Evolutionary conservation across 331 rosid genomes (phyloP).

Genomic region (Saraca asoca): DNA sequence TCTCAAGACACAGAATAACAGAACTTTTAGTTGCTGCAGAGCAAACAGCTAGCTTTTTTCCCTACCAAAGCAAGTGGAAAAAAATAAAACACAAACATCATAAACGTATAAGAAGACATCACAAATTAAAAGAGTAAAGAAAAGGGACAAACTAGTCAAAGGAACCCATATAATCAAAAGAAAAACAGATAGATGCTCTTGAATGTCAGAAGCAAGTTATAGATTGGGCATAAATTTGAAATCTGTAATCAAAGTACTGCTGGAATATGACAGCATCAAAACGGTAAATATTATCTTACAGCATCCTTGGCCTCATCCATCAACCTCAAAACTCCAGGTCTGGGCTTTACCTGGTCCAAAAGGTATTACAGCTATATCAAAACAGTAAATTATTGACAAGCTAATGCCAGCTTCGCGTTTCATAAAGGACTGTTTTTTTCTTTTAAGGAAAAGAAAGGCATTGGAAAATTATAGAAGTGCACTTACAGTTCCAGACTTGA

Average conservation of each 20-base stretch:
- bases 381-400: conserved; percentile 26
- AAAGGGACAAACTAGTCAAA: conserved; percentile 7
- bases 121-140: not conserved
- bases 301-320: conserved; percentile 92
- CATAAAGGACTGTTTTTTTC: too few species aligned
- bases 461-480: conserved; percentile 26
- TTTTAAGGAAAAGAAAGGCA: conserved; percentile 21
- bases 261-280: conserved; percentile 25
- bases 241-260: conserved; percentile 4
- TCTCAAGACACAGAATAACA: conserved; percentile 86
- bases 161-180: conserved; percentile 1
- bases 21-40: conserved; percentile 99
- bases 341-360: conserved; percentile 76
- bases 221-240: conserved; percentile 24
- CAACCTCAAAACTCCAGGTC: conserved; percentile 91
- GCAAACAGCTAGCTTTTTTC: conserved; percentile 85
- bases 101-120: conserved; percentile 17
- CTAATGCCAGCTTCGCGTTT: conserved; percentile 7
- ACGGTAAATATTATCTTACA: conserved; percentile 55
- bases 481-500: conserved; percentile 95
- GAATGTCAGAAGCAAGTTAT: conserved; percentile 18
- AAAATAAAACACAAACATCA: not conserved
- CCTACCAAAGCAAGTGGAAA: conserved; percentile 49
- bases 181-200: conserved; percentile 5
- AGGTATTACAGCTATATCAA: not conserved